These are phyloP conservation scores for Trichoderma sp. DNA, from an alignment of 2,329 filamentous ascomycete species.

Conservation along the genomic window DNA sequence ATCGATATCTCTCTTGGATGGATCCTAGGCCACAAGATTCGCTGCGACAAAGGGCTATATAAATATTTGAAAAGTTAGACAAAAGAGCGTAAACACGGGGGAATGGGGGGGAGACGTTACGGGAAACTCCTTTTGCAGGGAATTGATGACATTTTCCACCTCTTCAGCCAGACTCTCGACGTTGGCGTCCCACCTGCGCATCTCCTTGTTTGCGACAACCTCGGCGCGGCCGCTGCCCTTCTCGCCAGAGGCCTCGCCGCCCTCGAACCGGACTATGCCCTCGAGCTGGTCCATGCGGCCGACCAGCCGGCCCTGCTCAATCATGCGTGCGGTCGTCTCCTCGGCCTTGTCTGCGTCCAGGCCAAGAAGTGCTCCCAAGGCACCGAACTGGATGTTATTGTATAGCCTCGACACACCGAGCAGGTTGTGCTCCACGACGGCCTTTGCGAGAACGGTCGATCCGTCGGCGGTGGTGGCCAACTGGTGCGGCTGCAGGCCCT, in stretches of 20 bases:
- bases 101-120: conserved; percentile 35
- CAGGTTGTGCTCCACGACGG: conserved; percentile 94
- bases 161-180: conserved; percentile 85
- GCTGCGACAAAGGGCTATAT: conserved; percentile 55
- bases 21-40: conserved; percentile 44
- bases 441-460: conserved; percentile 86
- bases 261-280: conserved; percentile 81
- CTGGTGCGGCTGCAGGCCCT: conserved; percentile 80
- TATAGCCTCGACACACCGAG: conserved; percentile 80
- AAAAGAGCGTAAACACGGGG: neutral
- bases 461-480: conserved; percentile 87
- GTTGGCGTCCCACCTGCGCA: conserved; percentile 85
- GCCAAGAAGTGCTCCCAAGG: conserved; percentile 73
- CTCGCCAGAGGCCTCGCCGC: conserved; percentile 65
- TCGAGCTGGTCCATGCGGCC: conserved; percentile 95
- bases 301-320: conserved; percentile 85
- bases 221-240: conserved; percentile 66
- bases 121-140: conserved; percentile 78
- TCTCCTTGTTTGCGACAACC: conserved; percentile 63
- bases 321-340: conserved; percentile 89
- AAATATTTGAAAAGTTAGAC: conserved; percentile 9
- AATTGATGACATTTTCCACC: conserved; percentile 80
- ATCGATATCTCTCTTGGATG: neutral
- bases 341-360: conserved; percentile 80
- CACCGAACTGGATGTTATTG: conserved; percentile 72